Evolutionary conservation across 345 rosid species (phyloP).

Genomic region (Salix koriyanagi): DNA sequence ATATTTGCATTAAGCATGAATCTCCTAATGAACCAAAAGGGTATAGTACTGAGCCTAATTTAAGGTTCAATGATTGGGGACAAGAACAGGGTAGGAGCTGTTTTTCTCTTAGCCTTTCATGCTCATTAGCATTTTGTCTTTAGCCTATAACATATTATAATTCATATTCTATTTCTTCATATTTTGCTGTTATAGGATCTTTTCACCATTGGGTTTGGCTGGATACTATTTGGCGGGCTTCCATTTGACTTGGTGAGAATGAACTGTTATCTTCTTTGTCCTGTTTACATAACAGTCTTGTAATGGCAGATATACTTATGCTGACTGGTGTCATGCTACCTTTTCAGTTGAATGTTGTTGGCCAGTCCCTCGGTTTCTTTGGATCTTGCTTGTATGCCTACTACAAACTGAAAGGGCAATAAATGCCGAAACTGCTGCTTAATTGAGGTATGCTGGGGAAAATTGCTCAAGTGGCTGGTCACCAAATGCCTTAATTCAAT

Average conservation of each 20-base stretch:
- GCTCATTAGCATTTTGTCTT: background rate
- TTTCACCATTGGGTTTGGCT: slow-evolving; percentile 26
- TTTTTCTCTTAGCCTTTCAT: background rate
- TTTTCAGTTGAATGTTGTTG: slow-evolving; percentile 48
- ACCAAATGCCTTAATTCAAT: background rate
- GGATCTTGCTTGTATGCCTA: slow-evolving; percentile 58
- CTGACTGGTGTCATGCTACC: background rate
- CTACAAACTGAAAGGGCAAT: slow-evolving; percentile 43
- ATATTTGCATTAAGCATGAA: background rate
- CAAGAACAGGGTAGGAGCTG: background rate
- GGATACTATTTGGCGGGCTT: slow-evolving; percentile 28
- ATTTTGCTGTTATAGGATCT: slow-evolving; percentile 9
- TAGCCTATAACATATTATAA: background rate
- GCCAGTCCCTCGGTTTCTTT: slow-evolving; percentile 51
- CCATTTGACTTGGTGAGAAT: slow-evolving; percentile 23
- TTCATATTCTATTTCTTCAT: background rate
- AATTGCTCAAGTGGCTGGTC: slow-evolving; percentile 1
- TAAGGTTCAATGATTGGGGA: background rate
- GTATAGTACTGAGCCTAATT: background rate
- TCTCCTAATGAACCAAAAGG: background rate
- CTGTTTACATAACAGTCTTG: background rate
- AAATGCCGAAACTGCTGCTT: slow-evolving; percentile 5
- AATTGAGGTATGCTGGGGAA: slow-evolving; percentile 5
- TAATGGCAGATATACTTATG: background rate
- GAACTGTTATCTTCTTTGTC: background rate